Conservation (phyloP, 306 rosid genomes). For the Rubus idaeus region DNA sequence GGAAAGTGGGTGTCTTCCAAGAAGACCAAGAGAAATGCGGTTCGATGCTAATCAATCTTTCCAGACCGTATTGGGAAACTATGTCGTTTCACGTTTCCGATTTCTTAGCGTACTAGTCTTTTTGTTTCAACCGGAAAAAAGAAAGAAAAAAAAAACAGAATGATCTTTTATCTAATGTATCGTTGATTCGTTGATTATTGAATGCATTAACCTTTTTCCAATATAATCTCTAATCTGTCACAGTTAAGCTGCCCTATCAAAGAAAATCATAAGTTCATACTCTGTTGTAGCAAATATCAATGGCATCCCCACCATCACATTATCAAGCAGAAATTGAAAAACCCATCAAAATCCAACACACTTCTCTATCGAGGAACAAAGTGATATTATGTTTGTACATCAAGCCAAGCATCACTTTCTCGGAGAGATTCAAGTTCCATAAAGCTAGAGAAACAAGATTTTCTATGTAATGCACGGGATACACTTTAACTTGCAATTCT, state of each 20-base stretch:
- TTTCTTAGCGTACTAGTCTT: no score
- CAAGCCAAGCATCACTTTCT: neutral
- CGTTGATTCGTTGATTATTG: neutral
- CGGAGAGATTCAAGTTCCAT: neutral
- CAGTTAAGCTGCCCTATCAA: neutral
- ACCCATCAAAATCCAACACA: neutral
- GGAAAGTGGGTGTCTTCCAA: constrained; percentile 8
- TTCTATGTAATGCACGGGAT: neutral
- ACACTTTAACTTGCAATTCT: neutral
- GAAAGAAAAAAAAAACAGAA: neutral
- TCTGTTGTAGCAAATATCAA: neutral
- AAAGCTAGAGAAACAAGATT: neutral
- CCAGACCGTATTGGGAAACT: neutral
- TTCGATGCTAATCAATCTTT: neutral
- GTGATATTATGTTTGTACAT: neutral
- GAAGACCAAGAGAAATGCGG: neutral
- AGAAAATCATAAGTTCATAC: no score
- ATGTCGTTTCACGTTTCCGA: neutral
- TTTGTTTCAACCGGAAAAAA: neutral
- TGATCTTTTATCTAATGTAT: no score
- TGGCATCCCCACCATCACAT: neutral
- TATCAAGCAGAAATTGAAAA: neutral
- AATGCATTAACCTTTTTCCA: neutral
- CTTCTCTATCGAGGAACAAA: neutral
- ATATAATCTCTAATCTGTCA: neutral